Percentiles rank a stretch among this genome's conserved stretches.
Evolutionary conservation across 1,284 basidiomycete species (phyloP).

Genomic region (Apiotrichum akiyoshidainum): DNA sequence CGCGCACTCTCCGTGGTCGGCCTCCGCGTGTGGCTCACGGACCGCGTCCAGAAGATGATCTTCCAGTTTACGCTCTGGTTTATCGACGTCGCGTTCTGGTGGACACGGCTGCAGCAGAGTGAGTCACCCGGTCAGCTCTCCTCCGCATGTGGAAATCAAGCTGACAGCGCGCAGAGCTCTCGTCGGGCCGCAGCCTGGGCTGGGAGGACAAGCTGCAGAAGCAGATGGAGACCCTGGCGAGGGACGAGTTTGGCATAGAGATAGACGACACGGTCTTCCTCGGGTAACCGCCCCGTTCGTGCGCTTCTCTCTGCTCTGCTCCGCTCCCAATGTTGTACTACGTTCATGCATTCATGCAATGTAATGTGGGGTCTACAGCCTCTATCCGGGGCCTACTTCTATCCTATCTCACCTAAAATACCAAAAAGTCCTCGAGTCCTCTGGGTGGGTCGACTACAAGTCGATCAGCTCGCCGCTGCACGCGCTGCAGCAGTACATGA

Average conservation of each 20-base stretch:
- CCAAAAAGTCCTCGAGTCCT: neutral
- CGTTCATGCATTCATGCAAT: conserved; percentile 6
- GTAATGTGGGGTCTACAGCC: conserved; percentile 8
- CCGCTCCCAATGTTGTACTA: neutral
- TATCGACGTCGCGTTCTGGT: conserved; percentile 53
- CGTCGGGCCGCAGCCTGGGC: conserved; percentile 37
- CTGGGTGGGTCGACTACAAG: conserved; percentile 24
- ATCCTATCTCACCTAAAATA: neutral
- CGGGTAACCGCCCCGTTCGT: conserved; percentile 29
- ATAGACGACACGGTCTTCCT: conserved; percentile 51
- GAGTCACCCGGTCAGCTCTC: conserved; percentile 16
- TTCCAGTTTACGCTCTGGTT: conserved; percentile 51
- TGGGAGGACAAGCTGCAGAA: conserved; percentile 48
- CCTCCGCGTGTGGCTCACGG: conserved; percentile 43
- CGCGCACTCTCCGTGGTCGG: conserved; percentile 47
- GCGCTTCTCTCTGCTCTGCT: neutral
- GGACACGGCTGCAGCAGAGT: conserved; percentile 44
- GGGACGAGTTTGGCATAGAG: conserved; percentile 55
- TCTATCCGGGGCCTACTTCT: neutral
- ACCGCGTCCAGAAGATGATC: conserved; percentile 45
- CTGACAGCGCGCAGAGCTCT: conserved; percentile 2
- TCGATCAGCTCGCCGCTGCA: conserved; percentile 49
- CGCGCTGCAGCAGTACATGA: conserved; percentile 50
- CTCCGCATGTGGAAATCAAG: neutral
- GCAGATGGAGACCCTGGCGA: conserved; percentile 52